phyloP scores from a whole-genome alignment of 1,284 basidiomycete species.

The Entoloma clypeatum region DNA sequence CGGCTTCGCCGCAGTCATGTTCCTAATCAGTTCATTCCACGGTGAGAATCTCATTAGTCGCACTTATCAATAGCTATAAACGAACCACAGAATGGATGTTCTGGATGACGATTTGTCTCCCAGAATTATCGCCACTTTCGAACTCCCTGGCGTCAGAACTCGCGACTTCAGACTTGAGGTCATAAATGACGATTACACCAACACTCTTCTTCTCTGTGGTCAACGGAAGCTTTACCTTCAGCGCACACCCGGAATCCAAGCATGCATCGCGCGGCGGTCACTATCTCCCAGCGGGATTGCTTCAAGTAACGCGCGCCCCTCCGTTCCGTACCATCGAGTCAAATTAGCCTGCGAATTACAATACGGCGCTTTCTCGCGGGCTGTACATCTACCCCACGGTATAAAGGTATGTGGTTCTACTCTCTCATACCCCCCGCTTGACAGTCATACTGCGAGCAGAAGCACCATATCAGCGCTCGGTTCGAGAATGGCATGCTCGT shows the following conservation, averaged over 20 bases:
- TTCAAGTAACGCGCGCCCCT: neutral
- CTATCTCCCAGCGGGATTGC: no score
- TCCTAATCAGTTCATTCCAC: constrained; percentile 21
- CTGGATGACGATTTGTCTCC: constrained; percentile 42
- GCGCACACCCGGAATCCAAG: no score
- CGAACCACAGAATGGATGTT: constrained; percentile 45
- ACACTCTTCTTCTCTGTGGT: constrained; percentile 43
- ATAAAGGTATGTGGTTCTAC: constrained; percentile 35
- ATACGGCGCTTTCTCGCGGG: constrained; percentile 48
- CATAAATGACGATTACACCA: no score
- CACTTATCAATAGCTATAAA: no score
- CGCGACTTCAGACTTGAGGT: constrained; percentile 44
- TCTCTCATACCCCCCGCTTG: constrained; percentile 14
- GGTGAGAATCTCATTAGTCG: no score
- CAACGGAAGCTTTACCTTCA: constrained; percentile 35
- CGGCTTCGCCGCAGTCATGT: constrained; percentile 20
- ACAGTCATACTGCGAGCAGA: constrained; percentile 26
- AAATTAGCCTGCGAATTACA: constrained; percentile 47
- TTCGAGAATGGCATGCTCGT: constrained; percentile 47
- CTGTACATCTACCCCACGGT: constrained; percentile 41
- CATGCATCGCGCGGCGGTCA: no score
- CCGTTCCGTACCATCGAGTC: neutral
- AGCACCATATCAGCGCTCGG: constrained; percentile 35
- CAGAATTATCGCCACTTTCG: constrained; percentile 44
- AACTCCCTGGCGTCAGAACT: constrained; percentile 54